These are phyloP conservation scores for Cenchrus americanus DNA, from an alignment of 176 grass and related monocot species.

Conservation along the genomic window DNA sequence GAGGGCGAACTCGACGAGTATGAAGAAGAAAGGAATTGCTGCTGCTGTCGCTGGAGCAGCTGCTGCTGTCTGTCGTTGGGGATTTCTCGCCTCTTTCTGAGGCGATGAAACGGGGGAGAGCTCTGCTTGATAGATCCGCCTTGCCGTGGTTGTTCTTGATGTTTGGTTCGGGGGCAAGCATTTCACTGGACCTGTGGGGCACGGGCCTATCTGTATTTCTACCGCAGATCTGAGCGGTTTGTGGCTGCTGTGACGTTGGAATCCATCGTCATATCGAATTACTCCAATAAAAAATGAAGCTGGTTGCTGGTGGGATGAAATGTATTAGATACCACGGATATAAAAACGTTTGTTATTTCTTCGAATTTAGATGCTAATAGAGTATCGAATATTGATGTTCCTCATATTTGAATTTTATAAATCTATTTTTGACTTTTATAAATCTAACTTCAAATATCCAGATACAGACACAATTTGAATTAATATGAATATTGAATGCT, in stretches of 20 bases:
- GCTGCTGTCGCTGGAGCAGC: too few species aligned
- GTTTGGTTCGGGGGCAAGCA: constrained; percentile 29
- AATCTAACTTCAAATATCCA: too few species aligned
- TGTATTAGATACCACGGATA: too few species aligned
- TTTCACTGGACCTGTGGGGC: constrained; percentile 39
- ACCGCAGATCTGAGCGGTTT: background rate
- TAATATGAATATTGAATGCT: too few species aligned
- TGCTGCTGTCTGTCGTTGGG: background rate
- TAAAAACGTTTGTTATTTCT: too few species aligned
- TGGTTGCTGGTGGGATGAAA: too few species aligned
- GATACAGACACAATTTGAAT: too few species aligned
- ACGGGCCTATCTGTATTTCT: constrained; percentile 5
- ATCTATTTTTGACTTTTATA: too few species aligned
- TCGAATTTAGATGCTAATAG: too few species aligned
- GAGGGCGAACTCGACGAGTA: background rate
- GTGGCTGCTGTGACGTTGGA: background rate
- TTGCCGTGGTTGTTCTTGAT: constrained; percentile 38
- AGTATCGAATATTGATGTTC: too few species aligned
- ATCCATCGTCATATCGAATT: background rate
- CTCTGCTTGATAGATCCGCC: constrained; percentile 38
- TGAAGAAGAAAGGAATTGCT: constrained; percentile 19
- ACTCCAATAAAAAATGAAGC: too few species aligned
- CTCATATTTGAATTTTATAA: too few species aligned
- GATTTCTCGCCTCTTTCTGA: constrained; percentile 24
- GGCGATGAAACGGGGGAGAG: background rate